Conservation (phyloP, 106 monocot genomes). For the Acanthochlamys bracteata region DNA sequence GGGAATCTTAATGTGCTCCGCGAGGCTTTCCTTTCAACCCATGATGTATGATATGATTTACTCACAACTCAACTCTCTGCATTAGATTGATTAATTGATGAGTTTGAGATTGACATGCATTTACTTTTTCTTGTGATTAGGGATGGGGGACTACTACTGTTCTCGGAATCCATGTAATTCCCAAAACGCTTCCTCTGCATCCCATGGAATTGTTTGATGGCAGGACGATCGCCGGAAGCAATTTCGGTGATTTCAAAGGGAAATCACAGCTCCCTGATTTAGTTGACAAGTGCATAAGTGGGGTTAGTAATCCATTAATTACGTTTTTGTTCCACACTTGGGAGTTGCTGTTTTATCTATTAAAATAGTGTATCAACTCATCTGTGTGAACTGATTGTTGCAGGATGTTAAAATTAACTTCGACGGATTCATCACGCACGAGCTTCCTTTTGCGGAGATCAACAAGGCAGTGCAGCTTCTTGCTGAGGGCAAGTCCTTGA, state of each 20-base stretch:
- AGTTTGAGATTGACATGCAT: no score
- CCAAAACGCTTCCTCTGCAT: conserved; percentile 53
- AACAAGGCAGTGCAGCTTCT: conserved; percentile 66
- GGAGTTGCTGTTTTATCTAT: no score
- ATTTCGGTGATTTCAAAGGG: conserved; percentile 74
- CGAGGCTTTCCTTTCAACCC: conserved; percentile 68
- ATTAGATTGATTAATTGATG: not conserved
- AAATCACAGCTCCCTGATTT: conserved; percentile 61
- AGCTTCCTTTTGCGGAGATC: conserved; percentile 76
- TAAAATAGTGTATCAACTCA: not conserved
- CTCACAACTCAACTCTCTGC: not conserved
- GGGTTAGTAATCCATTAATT: conserved; percentile 18
- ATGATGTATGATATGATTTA: conserved; percentile 27
- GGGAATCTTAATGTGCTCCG: conserved; percentile 57
- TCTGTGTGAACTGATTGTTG: not conserved
- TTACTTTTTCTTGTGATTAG: conserved; percentile 13
- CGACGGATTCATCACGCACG: conserved; percentile 82
- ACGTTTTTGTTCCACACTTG: not conserved
- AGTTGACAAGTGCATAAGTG: conserved; percentile 39
- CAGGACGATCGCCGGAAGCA: conserved; percentile 37
- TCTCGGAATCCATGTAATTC: conserved; percentile 54
- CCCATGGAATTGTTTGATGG: conserved; percentile 84
- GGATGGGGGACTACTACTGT: conserved; percentile 68
- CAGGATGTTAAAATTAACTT: conserved; percentile 68
- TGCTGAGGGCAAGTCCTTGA: conserved; percentile 57